Percentiles rank a stretch among this genome's conserved stretches.
These are phyloP conservation scores for Spinacia oleracea DNA, from an alignment of 179 eudicot genomes.

Conservation along the genomic window DNA sequence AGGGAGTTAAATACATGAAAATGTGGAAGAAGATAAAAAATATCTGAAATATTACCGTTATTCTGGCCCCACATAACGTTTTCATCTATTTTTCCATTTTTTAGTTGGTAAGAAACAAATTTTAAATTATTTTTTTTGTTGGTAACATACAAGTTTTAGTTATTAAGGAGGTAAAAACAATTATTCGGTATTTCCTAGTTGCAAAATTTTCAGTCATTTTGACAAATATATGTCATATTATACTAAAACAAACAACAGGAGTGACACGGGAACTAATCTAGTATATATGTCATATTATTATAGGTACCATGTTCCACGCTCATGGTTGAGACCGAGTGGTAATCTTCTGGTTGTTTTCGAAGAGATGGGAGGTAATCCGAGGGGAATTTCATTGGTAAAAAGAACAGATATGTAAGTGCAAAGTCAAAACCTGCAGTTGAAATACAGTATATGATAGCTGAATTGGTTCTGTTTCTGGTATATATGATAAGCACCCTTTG, in stretches of 20 bases:
- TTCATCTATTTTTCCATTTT: no score
- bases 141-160: no score
- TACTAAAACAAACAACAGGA: no score
- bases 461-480: slow-evolving; percentile 3
- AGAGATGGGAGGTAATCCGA: slow-evolving; percentile 51
- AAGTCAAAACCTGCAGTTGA: not conserved
- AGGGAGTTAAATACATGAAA: no score
- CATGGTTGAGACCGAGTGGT: slow-evolving; percentile 44
- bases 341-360: slow-evolving; percentile 49
- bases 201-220: not conserved
- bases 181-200: slow-evolving; percentile 7
- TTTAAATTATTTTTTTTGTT: no score
- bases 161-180: no score
- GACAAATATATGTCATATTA: not conserved
- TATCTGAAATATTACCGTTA: no score
- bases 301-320: slow-evolving; percentile 57
- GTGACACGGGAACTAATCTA: no score
- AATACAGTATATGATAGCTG: not conserved
- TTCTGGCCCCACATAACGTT: no score
- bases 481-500: slow-evolving; percentile 29
- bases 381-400: slow-evolving; percentile 42
- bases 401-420: slow-evolving; percentile 32
- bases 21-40: no score
- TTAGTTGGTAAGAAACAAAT: no score
- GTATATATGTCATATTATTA: not conserved